Evolutionary conservation across 495 filamentous ascomycete species (phyloP), one percentile per base, ranked within the genome.

Genomic region (Astrothelium macrocarpum): DNA sequence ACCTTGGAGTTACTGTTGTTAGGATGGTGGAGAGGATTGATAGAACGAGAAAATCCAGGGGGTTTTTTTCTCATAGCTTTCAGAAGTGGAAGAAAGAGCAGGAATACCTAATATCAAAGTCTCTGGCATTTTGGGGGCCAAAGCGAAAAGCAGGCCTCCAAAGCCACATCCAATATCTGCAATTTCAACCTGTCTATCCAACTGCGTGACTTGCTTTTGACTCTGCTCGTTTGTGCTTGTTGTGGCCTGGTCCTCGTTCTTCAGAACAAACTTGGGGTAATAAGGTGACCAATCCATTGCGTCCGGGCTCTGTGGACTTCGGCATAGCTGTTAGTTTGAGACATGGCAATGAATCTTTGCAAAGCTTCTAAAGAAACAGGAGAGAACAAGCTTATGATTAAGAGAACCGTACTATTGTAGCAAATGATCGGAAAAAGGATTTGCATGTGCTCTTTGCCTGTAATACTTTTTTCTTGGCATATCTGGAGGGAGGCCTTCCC

Each of bases 101-200:
- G 32, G 76, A 79, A 61, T 71, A 85, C 90, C 91, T 58, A 97
- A 73, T 66, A 97, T 83, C 67, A 96, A 77, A 16, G 87, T 90
- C 53, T 92, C 80, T 32, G 94, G 94, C 62, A 97, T 75, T 18
- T 84, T 76, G 5, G 90, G 90, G 14, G 89, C 87, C 25, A 98
- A 81, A 5, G 90, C 92, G 62, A 97, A 85, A 14, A 96, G 81
- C 62, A 98, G 77, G 11, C 94, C 94, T 31, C 94, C 94, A 73
- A 92, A 98, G 23, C 94, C 94, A 72, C 94, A 98, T 16, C 94
- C 94, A 66, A 98, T 96, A 78, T 98, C 94, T 61, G 90, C 92
- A n/a, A 98, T 83, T 70, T 96, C 90, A 20, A 98, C 86, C 61
- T 87, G 78, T 68, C 87, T 84, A 25, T 77, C 76, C 31, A 91